phyloP scores from a whole-genome alignment of 31 red algal genomes.

The Pterothamnion heteromorphum region DNA sequence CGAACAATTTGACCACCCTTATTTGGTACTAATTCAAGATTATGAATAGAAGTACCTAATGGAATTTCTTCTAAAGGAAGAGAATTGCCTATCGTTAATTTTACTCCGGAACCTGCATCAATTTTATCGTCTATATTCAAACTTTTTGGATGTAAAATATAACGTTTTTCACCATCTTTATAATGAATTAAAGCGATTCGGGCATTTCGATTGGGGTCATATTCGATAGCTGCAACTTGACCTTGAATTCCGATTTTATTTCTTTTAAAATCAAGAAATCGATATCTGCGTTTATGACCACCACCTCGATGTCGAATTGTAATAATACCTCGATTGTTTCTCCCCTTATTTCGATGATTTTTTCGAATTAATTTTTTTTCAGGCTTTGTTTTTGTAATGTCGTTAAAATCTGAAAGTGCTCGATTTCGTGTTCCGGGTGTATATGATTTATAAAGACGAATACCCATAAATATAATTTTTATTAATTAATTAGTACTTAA shows the following conservation, averaged over 20 bases:
- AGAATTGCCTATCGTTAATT: slow-evolving; percentile 80
- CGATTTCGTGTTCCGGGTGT: background rate
- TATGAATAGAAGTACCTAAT: slow-evolving; percentile 85
- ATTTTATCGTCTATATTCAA: slow-evolving; percentile 70
- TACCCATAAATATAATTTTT: background rate
- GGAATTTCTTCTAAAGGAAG: slow-evolving; percentile 75
- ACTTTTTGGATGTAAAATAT: slow-evolving; percentile 84
- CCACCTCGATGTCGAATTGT: slow-evolving; percentile 79
- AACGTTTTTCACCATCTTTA: slow-evolving; percentile 48
- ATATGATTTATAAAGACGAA: background rate
- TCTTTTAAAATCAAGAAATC: slow-evolving; percentile 83
- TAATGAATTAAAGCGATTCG: slow-evolving; percentile 68
- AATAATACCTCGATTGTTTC: slow-evolving; percentile 42
- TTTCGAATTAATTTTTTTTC: background rate
- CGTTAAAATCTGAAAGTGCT: background rate
- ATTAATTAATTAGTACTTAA: background rate
- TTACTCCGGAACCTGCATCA: slow-evolving; percentile 44
- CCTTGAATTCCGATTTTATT: slow-evolving; percentile 53
- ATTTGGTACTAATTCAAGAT: slow-evolving; percentile 80
- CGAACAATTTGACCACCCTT: slow-evolving; percentile 76
- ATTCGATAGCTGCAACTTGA: slow-evolving; percentile 75
- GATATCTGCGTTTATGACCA: slow-evolving; percentile 82
- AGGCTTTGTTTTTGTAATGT: slow-evolving; percentile 23
- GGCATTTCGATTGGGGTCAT: slow-evolving; percentile 84
- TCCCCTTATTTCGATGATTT: background rate